These are phyloP conservation scores for Hanseniaspora thailandica DNA, from an alignment of 805 yeast genomes.

Conservation along the genomic window DNA sequence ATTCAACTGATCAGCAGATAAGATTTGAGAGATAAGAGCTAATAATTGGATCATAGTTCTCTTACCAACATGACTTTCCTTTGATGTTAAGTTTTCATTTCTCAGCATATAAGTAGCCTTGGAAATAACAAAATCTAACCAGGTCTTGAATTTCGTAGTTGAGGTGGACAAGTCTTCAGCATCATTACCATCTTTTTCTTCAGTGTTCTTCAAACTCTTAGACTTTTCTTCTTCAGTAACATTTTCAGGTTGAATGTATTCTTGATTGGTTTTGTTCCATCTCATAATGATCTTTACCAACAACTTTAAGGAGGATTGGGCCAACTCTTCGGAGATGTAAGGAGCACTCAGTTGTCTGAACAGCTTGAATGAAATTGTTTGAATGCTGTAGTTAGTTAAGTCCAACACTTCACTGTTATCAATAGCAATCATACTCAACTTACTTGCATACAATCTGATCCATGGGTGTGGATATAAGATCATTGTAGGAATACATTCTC, in stretches of 20 bases:
- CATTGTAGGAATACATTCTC: constrained; percentile 19
- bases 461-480: constrained; percentile 82
- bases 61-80: constrained; percentile 47
- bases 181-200: constrained; percentile 19
- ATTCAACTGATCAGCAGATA: constrained; percentile 35
- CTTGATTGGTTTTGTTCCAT: constrained; percentile 44
- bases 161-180: constrained; percentile 17
- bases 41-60: constrained; percentile 56
- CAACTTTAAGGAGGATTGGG: constrained; percentile 54
- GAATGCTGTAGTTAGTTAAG: constrained; percentile 41
- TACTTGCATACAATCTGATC: constrained; percentile 61
- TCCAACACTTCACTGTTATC: constrained; percentile 29
- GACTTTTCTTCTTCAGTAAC: constrained; percentile 17
- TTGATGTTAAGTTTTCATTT: constrained; percentile 44
- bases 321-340: constrained; percentile 48
- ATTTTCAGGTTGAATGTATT: constrained; percentile 26
- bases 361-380: constrained; percentile 52
- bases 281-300: constrained; percentile 46
- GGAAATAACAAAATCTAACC: constrained; percentile 35
- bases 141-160: constrained; percentile 19
- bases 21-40: constrained; percentile 50
- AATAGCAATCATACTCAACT: constrained; percentile 46
- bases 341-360: constrained; percentile 81
- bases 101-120: constrained; percentile 53
- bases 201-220: constrained; percentile 22